A percentile compares a stretch with the other conserved stretches of the same genome.
Evolutionary conservation across 192 early-diverging fungal genomes (phyloP).

Genomic region (Mortierella alpina): DNA sequence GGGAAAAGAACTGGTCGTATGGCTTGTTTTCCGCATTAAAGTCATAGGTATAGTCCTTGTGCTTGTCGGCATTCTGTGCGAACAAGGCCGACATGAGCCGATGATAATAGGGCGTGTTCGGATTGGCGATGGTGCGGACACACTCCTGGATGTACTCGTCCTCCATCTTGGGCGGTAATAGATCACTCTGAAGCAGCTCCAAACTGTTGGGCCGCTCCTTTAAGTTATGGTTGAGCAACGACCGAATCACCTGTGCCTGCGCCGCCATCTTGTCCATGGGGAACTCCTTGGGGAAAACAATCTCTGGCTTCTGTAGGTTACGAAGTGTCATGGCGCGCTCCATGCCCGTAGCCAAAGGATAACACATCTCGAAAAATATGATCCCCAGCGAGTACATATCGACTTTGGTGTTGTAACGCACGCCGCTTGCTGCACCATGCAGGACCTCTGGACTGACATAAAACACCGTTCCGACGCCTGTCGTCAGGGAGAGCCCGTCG

Average conservation of each 20-base stretch:
- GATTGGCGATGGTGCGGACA: constrained; percentile 90
- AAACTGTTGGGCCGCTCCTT: constrained; percentile 81
- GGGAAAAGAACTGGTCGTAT: constrained; percentile 69
- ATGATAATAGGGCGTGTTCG: constrained; percentile 87
- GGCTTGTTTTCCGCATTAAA: constrained; percentile 65
- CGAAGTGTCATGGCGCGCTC: constrained; percentile 76
- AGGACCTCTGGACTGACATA: constrained; percentile 79
- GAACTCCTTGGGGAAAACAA: constrained; percentile 77
- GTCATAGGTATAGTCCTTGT: constrained; percentile 93
- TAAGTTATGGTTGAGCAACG: constrained; percentile 79
- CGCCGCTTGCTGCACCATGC: constrained; percentile 51
- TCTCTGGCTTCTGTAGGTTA: constrained; percentile 75
- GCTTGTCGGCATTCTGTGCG: constrained; percentile 76
- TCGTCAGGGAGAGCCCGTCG: constrained; percentile 74
- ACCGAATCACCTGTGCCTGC: constrained; percentile 77
- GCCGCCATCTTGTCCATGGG: constrained; percentile 69
- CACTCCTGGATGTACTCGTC: constrained; percentile 93
- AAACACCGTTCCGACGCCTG: constrained; percentile 90
- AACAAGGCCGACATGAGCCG: constrained; percentile 86
- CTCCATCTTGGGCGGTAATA: constrained; percentile 86
- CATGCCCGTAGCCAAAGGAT: constrained; percentile 81
- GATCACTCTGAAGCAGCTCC: constrained; percentile 83
- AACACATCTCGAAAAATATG: constrained; percentile 85
- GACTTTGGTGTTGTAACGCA: constrained; percentile 81
- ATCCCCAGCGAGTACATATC: constrained; percentile 88